These are phyloP conservation scores for Ascodesmis nigricans DNA, from an alignment of 495 filamentous ascomycete genomes.

Conservation along the genomic window DNA sequence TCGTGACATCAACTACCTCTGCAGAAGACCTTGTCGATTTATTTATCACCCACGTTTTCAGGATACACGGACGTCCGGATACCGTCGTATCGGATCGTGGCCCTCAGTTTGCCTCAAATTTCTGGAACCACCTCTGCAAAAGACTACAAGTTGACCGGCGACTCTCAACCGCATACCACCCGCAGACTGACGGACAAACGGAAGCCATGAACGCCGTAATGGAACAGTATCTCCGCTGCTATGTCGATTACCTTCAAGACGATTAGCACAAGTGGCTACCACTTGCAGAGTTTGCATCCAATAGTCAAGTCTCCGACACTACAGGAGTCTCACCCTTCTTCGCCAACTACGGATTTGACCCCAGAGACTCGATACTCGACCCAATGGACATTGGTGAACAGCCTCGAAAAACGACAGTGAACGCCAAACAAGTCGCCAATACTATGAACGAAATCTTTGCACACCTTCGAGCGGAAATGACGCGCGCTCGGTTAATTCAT, in stretches of 20 bases:
- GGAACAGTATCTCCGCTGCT: constrained; percentile 17
- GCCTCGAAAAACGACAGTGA: neutral
- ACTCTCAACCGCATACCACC: constrained; percentile 6
- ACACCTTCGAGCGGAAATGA: neutral
- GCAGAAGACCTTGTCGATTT: neutral
- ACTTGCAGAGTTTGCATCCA: constrained; percentile 6
- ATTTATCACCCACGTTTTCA: constrained; percentile 1
- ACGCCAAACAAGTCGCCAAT: neutral
- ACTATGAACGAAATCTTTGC: neutral
- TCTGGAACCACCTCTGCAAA: constrained; percentile 4
- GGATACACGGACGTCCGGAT: constrained; percentile 3
- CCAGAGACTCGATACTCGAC: neutral
- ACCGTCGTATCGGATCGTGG: constrained; percentile 5
- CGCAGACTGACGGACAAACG: constrained; percentile 17
- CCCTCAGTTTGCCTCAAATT: constrained; percentile 3
- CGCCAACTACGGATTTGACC: neutral
- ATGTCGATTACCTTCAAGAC: constrained; percentile 15
- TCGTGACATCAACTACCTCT: too few species aligned
- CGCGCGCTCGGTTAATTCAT: neutral
- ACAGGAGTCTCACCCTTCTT: constrained; percentile 6
- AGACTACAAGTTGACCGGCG: neutral
- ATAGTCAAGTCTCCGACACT: constrained; percentile 3
- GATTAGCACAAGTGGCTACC: constrained; percentile 18
- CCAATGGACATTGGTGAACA: neutral
- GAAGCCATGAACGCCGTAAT: constrained; percentile 14